Conservation (phyloP, 73 alveolate species). For the Paramecium pentaurelia region DNA sequence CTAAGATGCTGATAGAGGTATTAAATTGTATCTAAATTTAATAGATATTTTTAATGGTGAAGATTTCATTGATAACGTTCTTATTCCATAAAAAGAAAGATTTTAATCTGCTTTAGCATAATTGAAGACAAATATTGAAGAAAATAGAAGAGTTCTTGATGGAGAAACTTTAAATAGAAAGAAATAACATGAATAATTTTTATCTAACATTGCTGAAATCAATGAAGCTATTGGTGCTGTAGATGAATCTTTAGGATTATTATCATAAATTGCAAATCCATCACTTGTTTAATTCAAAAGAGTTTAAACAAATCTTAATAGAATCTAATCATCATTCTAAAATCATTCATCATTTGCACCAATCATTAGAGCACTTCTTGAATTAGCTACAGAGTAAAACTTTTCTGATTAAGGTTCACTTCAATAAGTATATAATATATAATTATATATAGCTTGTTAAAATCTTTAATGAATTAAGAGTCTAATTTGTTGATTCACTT, state of each 20-base stretch:
- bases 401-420: constrained; percentile 33
- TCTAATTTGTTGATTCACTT: constrained; percentile 14
- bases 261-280: constrained; percentile 14
- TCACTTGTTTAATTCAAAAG: constrained; percentile 38
- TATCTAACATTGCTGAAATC: constrained; percentile 14
- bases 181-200: constrained; percentile 3
- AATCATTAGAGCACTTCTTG: constrained; percentile 31
- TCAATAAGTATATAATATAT: neutral
- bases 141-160: constrained; percentile 14
- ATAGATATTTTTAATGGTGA: constrained; percentile 18
- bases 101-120: constrained; percentile 28
- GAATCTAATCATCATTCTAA: constrained; percentile 39
- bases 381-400: constrained; percentile 45
- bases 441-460: neutral
- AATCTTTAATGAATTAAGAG: constrained; percentile 46
- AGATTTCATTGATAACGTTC: constrained; percentile 42
- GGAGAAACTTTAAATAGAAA: constrained; percentile 22
- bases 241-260: constrained; percentile 20
- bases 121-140: constrained; percentile 27
- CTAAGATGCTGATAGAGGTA: constrained; percentile 47
- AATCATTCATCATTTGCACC: constrained; percentile 40
- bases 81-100: constrained; percentile 30
- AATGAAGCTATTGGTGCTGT: constrained; percentile 51
- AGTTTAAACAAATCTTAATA: constrained; percentile 21
- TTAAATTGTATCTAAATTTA: neutral